Evolutionary conservation across 257 asterid genomes (phyloP), one percentile per base, ranked within the genome.

Genomic region (Solanum corneliomulleri): DNA sequence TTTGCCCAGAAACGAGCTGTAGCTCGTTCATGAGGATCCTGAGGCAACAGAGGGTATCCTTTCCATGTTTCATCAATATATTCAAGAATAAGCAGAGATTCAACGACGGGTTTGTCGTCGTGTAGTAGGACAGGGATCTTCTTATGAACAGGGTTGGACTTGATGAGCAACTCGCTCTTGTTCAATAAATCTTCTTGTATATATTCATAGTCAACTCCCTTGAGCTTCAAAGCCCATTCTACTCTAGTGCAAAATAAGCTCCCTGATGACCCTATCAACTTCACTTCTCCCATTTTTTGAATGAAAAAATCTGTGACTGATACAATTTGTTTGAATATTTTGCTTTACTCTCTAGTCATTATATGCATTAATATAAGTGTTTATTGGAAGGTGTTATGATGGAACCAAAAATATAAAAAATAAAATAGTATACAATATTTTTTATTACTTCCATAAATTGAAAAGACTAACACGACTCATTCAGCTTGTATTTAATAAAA

Each of bases 1-100:
- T 85, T 90, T 42, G 94, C 94, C 94, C 92, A 93, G 88, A 92
- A 92, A 83, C 93, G 93, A 66, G 91, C 93, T 69, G 52, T 6
- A 44, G 94, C 88, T 74, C 91, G 74, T n/a, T 92, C 91, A 56
- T 85, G 75, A 3, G 94, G 92, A 89, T 92, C 92, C 76, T 84
- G 31, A 6, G 92, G 93, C 88, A 91, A 86, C 12, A 88, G 6
- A n/a, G 90, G 87, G 87, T 29, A 52, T 45, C 42, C 41, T 35
- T 87, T 86, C 92, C 94, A 93, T 6, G 91, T 87, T 23, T 93
- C 94, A 27, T 92, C 91, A n/a, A 93, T 86, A 74, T 92, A 92
- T 81, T 92, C 91, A 70, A 93, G 88, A 69, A 91, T 90, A 35
- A 92, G 87, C 1, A 90, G 86, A 18, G 94, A 92, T 75, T 92